Evolutionary conservation across 2,329 filamentous ascomycete genomes (phyloP).

Genomic region (Neoscytalidium dimidiatum): DNA sequence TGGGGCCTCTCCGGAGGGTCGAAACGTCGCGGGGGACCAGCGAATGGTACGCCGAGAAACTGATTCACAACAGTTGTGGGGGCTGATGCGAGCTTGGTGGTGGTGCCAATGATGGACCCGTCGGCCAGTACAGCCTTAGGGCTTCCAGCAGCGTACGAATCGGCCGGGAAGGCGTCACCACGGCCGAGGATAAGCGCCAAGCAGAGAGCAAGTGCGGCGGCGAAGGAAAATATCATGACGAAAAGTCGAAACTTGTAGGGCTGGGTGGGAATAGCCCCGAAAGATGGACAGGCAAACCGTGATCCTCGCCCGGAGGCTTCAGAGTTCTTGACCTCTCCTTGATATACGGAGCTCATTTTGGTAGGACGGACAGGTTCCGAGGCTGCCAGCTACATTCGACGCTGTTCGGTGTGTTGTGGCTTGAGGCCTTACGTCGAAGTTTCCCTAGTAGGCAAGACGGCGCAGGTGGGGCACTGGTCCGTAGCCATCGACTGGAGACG

Average conservation of each 20-base stretch:
- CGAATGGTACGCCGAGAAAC: constrained; percentile 36
- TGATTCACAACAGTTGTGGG: constrained; percentile 27
- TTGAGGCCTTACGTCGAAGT: not conserved
- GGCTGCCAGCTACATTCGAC: not conserved
- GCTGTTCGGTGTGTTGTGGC: not conserved
- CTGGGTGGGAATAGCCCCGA: not conserved
- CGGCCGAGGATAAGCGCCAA: not conserved
- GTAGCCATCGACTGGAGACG: not conserved
- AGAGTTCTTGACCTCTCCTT: not conserved
- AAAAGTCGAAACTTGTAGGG: not conserved
- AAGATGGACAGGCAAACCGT: not conserved
- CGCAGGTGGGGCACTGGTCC: not conserved
- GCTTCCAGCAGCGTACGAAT: not conserved
- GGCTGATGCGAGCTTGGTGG: constrained; percentile 27
- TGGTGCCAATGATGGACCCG: constrained; percentile 31
- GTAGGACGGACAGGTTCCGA: not conserved
- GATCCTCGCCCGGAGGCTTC: too few relatives aligned
- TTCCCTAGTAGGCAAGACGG: not conserved
- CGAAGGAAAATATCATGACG: not conserved
- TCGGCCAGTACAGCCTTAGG: not conserved
- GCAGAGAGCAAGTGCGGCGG: not conserved
- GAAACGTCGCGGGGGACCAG: constrained; percentile 30
- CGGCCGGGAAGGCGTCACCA: not conserved
- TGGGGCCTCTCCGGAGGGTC: constrained; percentile 25
- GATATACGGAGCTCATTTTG: not conserved